phyloP scores from a whole-genome alignment of 106 monocot genomes.

The Apostasia shenzhenica region DNA sequence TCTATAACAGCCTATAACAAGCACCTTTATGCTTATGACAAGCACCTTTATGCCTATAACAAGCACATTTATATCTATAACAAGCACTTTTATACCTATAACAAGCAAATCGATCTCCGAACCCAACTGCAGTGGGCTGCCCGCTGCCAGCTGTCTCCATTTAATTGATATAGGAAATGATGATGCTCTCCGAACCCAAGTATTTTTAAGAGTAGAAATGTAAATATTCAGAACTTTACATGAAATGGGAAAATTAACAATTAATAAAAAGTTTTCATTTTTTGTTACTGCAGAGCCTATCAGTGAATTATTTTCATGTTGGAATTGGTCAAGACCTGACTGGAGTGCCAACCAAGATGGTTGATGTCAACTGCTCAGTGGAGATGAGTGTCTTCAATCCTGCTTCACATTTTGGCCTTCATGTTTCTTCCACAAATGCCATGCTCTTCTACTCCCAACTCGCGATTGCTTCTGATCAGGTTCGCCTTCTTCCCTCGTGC shows the following conservation, averaged over 20 bases:
- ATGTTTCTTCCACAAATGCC: neutral
- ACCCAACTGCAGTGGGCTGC: too few species aligned
- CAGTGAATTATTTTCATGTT: neutral
- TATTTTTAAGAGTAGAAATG: neutral
- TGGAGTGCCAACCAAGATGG: neutral
- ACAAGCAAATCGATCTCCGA: too few species aligned
- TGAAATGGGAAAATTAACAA: neutral
- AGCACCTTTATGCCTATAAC: too few species aligned
- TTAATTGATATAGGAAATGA: too few species aligned
- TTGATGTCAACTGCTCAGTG: neutral
- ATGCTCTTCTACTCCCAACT: conserved; percentile 1
- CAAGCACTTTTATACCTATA: too few species aligned
- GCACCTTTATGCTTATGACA: too few species aligned
- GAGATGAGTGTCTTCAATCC: neutral
- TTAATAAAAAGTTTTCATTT: neutral
- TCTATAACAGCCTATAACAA: too few species aligned
- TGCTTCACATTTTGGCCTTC: neutral
- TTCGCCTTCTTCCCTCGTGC: neutral
- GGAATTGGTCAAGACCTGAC: conserved; percentile 2
- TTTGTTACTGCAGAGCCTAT: neutral
- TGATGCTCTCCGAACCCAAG: too few species aligned
- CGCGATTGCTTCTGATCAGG: neutral
- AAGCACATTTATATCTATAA: too few species aligned
- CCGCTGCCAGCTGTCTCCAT: too few species aligned
- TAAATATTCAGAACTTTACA: neutral